These are phyloP conservation scores for Scheffersomyces segobiensis DNA, from an alignment of 1,139 yeast genomes.

Conservation along the genomic window DNA sequence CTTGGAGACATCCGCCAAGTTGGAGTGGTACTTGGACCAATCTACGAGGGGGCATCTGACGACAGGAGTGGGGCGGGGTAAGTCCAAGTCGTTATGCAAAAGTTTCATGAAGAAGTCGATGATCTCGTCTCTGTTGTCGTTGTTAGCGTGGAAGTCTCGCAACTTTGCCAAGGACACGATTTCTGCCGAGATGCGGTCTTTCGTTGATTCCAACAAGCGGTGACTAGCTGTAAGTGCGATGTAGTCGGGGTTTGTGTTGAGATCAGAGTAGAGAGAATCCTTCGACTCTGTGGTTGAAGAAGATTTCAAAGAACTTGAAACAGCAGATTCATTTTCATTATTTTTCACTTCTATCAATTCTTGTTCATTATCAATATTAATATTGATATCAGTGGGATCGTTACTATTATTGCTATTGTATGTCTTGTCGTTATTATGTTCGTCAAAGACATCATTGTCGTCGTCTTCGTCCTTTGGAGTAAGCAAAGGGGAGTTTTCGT, in stretches of 20 bases:
- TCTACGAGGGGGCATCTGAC: constrained; percentile 38
- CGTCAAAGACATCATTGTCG: constrained; percentile 16
- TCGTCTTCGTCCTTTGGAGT: constrained; percentile 49
- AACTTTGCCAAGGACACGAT: constrained; percentile 31
- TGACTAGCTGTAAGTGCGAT: constrained; percentile 37
- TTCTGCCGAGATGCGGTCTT: constrained; percentile 28
- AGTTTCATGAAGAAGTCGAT: constrained; percentile 30
- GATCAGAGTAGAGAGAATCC: constrained; percentile 6
- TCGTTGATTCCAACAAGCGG: constrained; percentile 28
- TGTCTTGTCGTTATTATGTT: not conserved
- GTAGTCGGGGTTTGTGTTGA: constrained; percentile 40
- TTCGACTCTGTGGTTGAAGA: not conserved
- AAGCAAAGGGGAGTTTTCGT: constrained; percentile 37
- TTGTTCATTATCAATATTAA: not conserved
- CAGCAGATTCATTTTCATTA: constrained; percentile 1
- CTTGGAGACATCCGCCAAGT: constrained; percentile 13
- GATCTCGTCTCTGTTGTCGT: constrained; percentile 24
- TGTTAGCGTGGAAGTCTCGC: constrained; percentile 16
- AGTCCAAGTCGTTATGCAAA: constrained; percentile 28
- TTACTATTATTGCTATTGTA: constrained; percentile 1
- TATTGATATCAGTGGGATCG: not conserved
- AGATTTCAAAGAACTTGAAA: not conserved
- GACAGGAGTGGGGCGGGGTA: constrained; percentile 39
- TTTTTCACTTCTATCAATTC: not conserved
- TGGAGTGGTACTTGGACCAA: constrained; percentile 35